These are phyloP conservation scores for Lentinula novae-zelandiae DNA, from an alignment of 1,284 basidiomycete species.

Conservation along the genomic window DNA sequence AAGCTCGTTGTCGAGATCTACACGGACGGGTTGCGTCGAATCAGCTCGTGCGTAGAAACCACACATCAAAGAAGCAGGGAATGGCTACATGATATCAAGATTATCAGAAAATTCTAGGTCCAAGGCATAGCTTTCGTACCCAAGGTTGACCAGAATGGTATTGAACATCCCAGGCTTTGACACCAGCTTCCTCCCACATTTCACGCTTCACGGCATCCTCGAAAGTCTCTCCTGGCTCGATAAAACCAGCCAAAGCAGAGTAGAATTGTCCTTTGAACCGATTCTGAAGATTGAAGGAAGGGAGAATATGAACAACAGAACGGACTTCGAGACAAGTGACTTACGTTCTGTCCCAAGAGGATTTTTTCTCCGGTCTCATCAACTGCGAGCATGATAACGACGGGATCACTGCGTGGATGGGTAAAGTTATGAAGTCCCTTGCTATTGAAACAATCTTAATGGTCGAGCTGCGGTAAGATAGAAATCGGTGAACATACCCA, in stretches of 20 bases:
- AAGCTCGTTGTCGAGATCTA: slow-evolving; percentile 96
- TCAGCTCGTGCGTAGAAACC: slow-evolving; percentile 84
- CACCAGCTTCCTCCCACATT: slow-evolving; percentile 93
- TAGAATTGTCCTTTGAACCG: slow-evolving; percentile 73
- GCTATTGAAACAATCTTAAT: slow-evolving; percentile 31
- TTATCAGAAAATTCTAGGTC: neutral
- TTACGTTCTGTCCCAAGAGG: slow-evolving; percentile 81
- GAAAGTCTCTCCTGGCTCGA: slow-evolving; percentile 92
- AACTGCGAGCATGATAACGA: slow-evolving; percentile 90
- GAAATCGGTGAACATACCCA: slow-evolving; percentile 38
- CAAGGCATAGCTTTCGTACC: slow-evolving; percentile 39
- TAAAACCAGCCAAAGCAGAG: slow-evolving; percentile 87
- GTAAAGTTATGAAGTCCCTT: slow-evolving; percentile 84
- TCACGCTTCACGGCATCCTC: slow-evolving; percentile 94
- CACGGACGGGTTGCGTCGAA: slow-evolving; percentile 68
- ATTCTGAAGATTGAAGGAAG: slow-evolving; percentile 36
- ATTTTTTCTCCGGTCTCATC: slow-evolving; percentile 77
- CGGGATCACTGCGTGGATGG: slow-evolving; percentile 87
- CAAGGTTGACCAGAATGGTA: slow-evolving; percentile 89
- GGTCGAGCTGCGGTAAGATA: neutral
- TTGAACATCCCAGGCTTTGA: slow-evolving; percentile 77
- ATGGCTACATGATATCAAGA: slow-evolving; percentile 51
- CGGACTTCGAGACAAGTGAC: slow-evolving; percentile 21
- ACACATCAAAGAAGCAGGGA: slow-evolving; percentile 88
- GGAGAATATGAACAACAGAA: neutral